Evolutionary conservation across 495 filamentous ascomycete genomes (phyloP).

Genomic region (Penicillium nucicola): DNA sequence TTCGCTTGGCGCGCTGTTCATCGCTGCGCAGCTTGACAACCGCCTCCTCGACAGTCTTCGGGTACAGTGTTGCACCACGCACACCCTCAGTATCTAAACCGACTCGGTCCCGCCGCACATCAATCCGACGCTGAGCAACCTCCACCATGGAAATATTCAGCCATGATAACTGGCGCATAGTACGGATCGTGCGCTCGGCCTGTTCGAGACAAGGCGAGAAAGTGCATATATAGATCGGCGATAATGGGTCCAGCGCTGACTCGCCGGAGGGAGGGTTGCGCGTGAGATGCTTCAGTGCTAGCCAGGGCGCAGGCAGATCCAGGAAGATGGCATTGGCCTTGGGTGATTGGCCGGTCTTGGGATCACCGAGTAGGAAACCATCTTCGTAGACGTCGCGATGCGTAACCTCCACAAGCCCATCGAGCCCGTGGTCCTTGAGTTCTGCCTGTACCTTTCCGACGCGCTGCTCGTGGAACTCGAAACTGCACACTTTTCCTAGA

Average conservation of each 20-base stretch:
- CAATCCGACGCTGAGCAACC: constrained; percentile 68
- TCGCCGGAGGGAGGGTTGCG: constrained; percentile 47
- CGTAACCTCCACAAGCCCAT: constrained; percentile 71
- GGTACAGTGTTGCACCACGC: constrained; percentile 56
- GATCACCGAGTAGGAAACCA: constrained; percentile 64
- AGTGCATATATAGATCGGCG: constrained; percentile 75
- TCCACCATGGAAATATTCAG: constrained; percentile 91
- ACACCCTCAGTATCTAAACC: constrained; percentile 59
- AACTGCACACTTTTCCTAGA: constrained; percentile 83
- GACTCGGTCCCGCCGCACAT: constrained; percentile 77
- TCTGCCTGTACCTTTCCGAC: constrained; percentile 70
- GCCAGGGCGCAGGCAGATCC: constrained; percentile 90
- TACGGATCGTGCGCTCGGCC: constrained; percentile 75
- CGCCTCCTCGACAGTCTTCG: constrained; percentile 74
- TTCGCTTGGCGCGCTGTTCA: constrained; percentile 59
- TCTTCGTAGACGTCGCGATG: constrained; percentile 89
- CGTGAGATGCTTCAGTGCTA: constrained; percentile 80
- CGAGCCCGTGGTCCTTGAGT: constrained; percentile 69
- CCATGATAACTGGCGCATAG: constrained; percentile 78
- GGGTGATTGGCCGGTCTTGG: constrained; percentile 50
- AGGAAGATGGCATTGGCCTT: constrained; percentile 82
- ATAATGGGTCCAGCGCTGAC: constrained; percentile 67
- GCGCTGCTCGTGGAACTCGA: constrained; percentile 83
- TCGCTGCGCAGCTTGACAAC: constrained; percentile 66
- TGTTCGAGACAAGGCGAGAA: constrained; percentile 98